phyloP scores from a whole-genome alignment of 371 early-diverging fungal species.

The Actinomortierella wolfii region DNA sequence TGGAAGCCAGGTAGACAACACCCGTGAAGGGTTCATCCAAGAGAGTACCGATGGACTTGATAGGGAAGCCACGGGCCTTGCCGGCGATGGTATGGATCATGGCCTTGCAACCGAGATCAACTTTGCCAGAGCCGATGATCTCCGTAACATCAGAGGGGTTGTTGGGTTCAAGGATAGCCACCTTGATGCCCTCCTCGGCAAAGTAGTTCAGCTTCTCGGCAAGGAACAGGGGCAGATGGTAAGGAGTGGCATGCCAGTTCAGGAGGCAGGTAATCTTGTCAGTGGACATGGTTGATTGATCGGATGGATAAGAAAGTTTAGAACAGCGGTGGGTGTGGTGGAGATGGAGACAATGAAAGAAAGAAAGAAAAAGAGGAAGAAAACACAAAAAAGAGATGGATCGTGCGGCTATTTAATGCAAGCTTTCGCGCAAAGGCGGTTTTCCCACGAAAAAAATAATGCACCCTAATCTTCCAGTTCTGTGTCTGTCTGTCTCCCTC shows the following conservation, averaged over 20 bases:
- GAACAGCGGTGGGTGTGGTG: background rate
- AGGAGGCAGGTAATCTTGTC: slow-evolving; percentile 62
- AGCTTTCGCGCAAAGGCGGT: too few relatives aligned
- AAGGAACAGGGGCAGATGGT: slow-evolving; percentile 69
- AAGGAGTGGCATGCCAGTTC: slow-evolving; percentile 69
- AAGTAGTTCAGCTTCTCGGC: slow-evolving; percentile 68
- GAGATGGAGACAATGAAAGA: background rate
- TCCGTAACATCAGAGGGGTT: slow-evolving; percentile 72
- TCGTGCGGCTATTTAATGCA: too few relatives aligned
- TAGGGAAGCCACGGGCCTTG: slow-evolving; percentile 66
- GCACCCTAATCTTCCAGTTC: too few relatives aligned
- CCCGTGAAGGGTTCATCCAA: slow-evolving; percentile 73
- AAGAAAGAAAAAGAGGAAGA: slow-evolving; percentile 1
- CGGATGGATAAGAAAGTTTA: background rate
- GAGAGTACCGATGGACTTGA: slow-evolving; percentile 69
- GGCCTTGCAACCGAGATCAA: slow-evolving; percentile 69
- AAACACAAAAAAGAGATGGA: too few relatives aligned
- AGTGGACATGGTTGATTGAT: slow-evolving; percentile 41
- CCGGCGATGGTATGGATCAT: slow-evolving; percentile 78
- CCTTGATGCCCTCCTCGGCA: slow-evolving; percentile 61
- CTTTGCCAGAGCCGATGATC: slow-evolving; percentile 67
- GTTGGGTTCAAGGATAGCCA: slow-evolving; percentile 68
- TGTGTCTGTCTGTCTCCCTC: too few relatives aligned
- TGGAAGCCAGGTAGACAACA: slow-evolving; percentile 58
- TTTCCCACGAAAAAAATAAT: too few relatives aligned